Evolutionary conservation across 129 eudicot genomes (phyloP), one percentile per base, ranked within the genome.

Genomic region (Helichrysum umbraculigerum): DNA sequence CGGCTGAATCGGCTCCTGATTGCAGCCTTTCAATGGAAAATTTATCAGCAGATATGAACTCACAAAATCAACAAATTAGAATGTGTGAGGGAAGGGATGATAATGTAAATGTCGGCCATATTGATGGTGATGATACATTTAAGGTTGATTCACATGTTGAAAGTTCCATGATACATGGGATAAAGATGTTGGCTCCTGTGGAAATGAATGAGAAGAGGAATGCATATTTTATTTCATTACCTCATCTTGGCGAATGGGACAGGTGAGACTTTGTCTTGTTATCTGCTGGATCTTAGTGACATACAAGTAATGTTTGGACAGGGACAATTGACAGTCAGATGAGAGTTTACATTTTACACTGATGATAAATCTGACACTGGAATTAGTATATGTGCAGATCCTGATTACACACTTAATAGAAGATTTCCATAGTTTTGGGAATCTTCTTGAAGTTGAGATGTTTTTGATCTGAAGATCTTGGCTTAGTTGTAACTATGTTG

Each of bases 121-220:
- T 37, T 44, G 79, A 83, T 69, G 84, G 39, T 34, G 60, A 63
- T 73, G 87, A 81, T 69, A 69, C 68, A 61, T 77, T 63, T 72
- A 74, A 76, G 63, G 85, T 12, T 67, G 81, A 76, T 81, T 63
- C 81, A 66, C 75, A 67, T 44, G 30, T 58, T 77, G 82, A 81
- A 68, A 60, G 72, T 72, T 62, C 78, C 35, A 12, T 66, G 16
- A 57, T 82, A 58, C 68, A 35, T 44, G 76, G 58, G 73, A 76
- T 68, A 32, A 77, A 56, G 59, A 74, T 75, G 47, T 65, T 37
- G 50, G 79, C 65, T 62, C 82, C 68, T 42, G 81, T 50, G 42
- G 76, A 67, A 77, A 44, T 32, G 62, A 33, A 77, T 32, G 54
- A 58, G 67, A 66, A 61, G 71, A 73, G 83, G 66, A 82, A 76